Conservation (phyloP, 1,284 basidiomycete species). For the Somion occarium region DNA sequence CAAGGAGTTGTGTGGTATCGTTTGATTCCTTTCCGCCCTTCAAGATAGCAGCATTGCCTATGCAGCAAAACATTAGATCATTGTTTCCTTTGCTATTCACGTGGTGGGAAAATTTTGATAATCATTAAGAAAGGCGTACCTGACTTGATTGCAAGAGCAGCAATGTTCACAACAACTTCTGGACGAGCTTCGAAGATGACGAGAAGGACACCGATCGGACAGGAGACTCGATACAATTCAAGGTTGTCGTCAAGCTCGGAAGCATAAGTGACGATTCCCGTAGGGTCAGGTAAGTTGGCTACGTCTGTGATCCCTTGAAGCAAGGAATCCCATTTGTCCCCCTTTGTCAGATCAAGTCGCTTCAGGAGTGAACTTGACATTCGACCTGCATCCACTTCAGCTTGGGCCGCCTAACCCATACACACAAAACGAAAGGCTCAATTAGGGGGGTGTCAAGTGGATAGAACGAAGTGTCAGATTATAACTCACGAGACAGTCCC, state of each 20-base stretch:
- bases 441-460: background rate
- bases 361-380: slow-evolving; percentile 82
- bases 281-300: slow-evolving; percentile 81
- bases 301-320: slow-evolving; percentile 89
- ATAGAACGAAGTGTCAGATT: background rate
- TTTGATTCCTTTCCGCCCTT: slow-evolving; percentile 97
- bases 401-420: slow-evolving; percentile 80
- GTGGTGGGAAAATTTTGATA: background rate
- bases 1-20: slow-evolving; percentile 71
- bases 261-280: slow-evolving; percentile 85
- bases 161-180: slow-evolving; percentile 98
- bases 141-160: slow-evolving; percentile 93
- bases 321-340: slow-evolving; percentile 94
- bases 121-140: slow-evolving; percentile 44
- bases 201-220: slow-evolving; percentile 94
- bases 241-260: slow-evolving; percentile 82
- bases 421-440: slow-evolving; percentile 3
- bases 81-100: slow-evolving; percentile 4
- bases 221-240: slow-evolving; percentile 91
- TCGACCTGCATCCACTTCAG: slow-evolving; percentile 75
- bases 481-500: slow-evolving; percentile 69
- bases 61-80: background rate
- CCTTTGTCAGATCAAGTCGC: slow-evolving; percentile 79
- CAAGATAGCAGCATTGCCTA: slow-evolving; percentile 91
- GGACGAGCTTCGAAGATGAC: slow-evolving; percentile 98